Base-by-base conservation (phyloP, 129 eudicot genomes). In the Flaveria sonorensis region DNA sequence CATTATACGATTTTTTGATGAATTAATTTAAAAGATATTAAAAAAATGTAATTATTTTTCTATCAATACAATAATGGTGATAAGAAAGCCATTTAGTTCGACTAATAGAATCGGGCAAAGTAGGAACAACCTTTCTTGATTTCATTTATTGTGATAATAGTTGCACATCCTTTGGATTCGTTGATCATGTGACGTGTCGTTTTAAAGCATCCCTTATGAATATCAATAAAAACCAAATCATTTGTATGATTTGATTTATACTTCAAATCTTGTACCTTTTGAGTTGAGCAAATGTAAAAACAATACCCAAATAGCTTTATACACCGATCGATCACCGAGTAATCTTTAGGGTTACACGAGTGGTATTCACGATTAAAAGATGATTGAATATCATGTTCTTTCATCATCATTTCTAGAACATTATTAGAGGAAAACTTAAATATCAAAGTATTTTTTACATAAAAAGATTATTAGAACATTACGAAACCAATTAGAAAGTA, bases 81-180 rank as follows among this genome's bases (percentile, higher is more conserved):
- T 46, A 47, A 7, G 10, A 28, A 72, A 50, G 79, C 15, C 9
- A 65, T 75, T 62, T 65, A 48, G 30, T 30, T 64, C 39, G 65
- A 65, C 15, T 20, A 60, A 8, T 21, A 20, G 24, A 76, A 65
- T 65, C 40, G 23, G 80, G 66, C 66, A 76, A 76, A 62, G 73
- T 64, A 50, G 80, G 53, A 76, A 51, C 80, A 66, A 76, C 63
- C 80, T 76, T 76, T 76, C 80, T 65, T 18, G 65, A 65, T 52
- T 4, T 20, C 66, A 76, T 76, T 65, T 76, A 65, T 50, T 50
- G 73, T 19, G 42, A 76, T 65, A 48, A 18, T 51, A 76, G 10
- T 60, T 73, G 56, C 68, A 40, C 46, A 73, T 16, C 23, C 21
- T 73, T 20, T 14, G 55, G 77, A 32, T 56, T 36, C 67, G 40